phyloP scores from a whole-genome alignment of 371 early-diverging fungal genomes.

The Rhizomucor miehei region DNA sequence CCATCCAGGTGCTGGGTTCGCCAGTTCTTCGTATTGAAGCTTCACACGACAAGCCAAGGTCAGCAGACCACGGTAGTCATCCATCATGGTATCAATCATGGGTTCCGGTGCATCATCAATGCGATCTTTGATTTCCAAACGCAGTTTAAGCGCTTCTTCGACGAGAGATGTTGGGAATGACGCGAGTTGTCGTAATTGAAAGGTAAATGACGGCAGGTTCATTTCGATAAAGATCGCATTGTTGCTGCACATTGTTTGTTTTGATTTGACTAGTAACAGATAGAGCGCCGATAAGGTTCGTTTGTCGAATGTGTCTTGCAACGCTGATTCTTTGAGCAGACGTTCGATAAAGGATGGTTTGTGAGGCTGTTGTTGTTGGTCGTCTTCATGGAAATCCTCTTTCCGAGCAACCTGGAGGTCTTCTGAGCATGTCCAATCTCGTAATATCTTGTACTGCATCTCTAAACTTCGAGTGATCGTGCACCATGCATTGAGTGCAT shows the following conservation, averaged over 20 bases:
- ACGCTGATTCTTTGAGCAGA: constrained; percentile 76
- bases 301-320: constrained; percentile 77
- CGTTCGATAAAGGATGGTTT: constrained; percentile 85
- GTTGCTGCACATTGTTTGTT: constrained; percentile 66
- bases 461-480: constrained; percentile 73
- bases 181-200: constrained; percentile 64
- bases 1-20: constrained; percentile 69
- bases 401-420: constrained; percentile 54
- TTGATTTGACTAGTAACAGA: constrained; percentile 55
- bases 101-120: constrained; percentile 66
- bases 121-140: constrained; percentile 68
- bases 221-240: constrained; percentile 58
- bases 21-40: constrained; percentile 62
- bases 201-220: constrained; percentile 65
- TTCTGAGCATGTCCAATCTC: constrained; percentile 82
- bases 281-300: constrained; percentile 63
- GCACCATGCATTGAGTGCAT: constrained; percentile 78
- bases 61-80: constrained; percentile 73
- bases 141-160: constrained; percentile 74
- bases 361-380: no score
- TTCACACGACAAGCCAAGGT: constrained; percentile 71
- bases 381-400: constrained; percentile 1
- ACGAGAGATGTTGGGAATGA: constrained; percentile 78
- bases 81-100: constrained; percentile 78
- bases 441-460: constrained; percentile 70